Evolutionary conservation across 2,329 filamentous ascomycete genomes (phyloP).

Genomic region (Myriangium duriaei): DNA sequence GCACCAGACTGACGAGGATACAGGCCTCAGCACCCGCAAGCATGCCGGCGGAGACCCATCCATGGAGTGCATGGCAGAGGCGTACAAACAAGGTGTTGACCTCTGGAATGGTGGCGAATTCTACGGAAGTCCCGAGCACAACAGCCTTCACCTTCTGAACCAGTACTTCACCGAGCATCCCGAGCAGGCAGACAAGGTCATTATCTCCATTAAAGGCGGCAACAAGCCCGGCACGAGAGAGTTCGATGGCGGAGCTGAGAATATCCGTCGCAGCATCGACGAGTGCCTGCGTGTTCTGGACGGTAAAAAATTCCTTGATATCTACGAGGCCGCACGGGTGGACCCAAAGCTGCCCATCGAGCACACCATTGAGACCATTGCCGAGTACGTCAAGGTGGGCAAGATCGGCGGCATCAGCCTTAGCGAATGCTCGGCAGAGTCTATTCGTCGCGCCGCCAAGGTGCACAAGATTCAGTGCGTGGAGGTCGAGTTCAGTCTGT

Average conservation of each 20-base stretch:
- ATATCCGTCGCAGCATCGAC: constrained; percentile 32
- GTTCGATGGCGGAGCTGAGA: constrained; percentile 29
- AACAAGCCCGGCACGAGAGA: constrained; percentile 22
- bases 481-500: constrained; percentile 49
- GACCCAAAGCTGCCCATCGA: constrained; percentile 32
- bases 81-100: constrained; percentile 30
- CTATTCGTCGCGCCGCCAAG: constrained; percentile 36
- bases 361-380: constrained; percentile 30
- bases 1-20: neutral
- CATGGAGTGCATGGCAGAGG: constrained; percentile 34
- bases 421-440: constrained; percentile 33
- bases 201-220: constrained; percentile 40
- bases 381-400: constrained; percentile 23
- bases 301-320: constrained; percentile 35
- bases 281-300: constrained; percentile 33
- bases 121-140: constrained; percentile 34
- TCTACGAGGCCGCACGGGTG: constrained; percentile 36
- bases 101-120: constrained; percentile 40
- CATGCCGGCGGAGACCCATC: constrained; percentile 27
- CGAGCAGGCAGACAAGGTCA: constrained; percentile 37
- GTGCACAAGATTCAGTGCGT: constrained; percentile 46
- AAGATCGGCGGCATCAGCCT: constrained; percentile 36
- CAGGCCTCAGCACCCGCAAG: constrained; percentile 12
- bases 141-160: constrained; percentile 36
- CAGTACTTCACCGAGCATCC: constrained; percentile 41